Conservation (phyloP, 106 monocot genomes). For the Dioscorea alata region DNA sequence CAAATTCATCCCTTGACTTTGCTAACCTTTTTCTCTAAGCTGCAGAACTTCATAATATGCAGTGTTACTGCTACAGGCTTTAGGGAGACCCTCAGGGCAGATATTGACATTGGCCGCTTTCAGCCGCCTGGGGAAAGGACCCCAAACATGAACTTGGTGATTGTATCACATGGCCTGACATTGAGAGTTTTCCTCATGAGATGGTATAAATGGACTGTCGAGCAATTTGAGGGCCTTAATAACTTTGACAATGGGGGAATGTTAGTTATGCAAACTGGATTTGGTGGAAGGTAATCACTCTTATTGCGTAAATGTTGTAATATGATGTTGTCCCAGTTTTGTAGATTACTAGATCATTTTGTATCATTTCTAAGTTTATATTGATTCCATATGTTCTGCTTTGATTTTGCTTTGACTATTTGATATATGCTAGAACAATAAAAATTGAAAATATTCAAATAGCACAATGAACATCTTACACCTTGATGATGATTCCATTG, state of each 20-base stretch:
- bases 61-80: constrained; percentile 85
- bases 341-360: too few relatives aligned
- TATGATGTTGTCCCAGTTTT: too few relatives aligned
- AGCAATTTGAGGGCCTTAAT: constrained; percentile 86
- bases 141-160: constrained; percentile 87
- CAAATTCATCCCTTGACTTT: neutral
- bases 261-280: constrained; percentile 93
- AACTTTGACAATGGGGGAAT: constrained; percentile 89
- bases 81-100: constrained; percentile 89
- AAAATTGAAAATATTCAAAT: too few relatives aligned
- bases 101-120: constrained; percentile 94
- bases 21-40: constrained; percentile 16
- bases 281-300: constrained; percentile 69
- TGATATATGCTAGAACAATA: too few relatives aligned
- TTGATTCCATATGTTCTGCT: too few relatives aligned
- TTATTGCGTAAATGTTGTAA: neutral
- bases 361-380: too few relatives aligned
- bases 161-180: constrained; percentile 91
- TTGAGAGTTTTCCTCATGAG: constrained; percentile 89
- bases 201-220: constrained; percentile 99
- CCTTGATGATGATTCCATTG: too few relatives aligned
- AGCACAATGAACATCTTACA: too few relatives aligned
- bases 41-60: constrained; percentile 50
- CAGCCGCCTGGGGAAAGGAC: constrained; percentile 72
- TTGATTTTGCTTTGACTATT: too few relatives aligned